phyloP scores from a whole-genome alignment of 768 basidiomycete genomes.

The Cystobasidium onofrii region DNA sequence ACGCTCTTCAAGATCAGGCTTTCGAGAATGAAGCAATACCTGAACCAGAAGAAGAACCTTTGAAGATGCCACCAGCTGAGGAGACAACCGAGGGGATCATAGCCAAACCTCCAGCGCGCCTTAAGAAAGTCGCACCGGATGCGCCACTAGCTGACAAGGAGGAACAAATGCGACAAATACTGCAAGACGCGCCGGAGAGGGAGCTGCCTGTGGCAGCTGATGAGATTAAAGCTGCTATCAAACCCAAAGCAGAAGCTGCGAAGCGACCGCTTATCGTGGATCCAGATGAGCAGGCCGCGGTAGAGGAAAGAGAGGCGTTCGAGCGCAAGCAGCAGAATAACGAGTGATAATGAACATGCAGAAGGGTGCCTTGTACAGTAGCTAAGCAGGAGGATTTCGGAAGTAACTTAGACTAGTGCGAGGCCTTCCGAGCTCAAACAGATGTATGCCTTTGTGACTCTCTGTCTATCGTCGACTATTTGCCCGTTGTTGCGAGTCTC shows the following conservation, averaged over 20 bases:
- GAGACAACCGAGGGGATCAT: not conserved
- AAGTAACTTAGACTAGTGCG: too few species aligned
- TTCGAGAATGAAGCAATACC: not conserved
- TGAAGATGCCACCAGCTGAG: not conserved
- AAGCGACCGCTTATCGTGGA: not conserved
- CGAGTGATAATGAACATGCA: not conserved
- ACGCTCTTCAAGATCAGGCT: not conserved
- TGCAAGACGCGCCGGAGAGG: not conserved
- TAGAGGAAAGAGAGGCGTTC: slow-evolving; percentile 3
- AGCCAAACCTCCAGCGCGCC: not conserved
- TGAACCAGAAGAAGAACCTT: not conserved
- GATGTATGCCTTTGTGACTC: too few species aligned
- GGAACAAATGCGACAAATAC: not conserved
- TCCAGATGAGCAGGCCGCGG: slow-evolving; percentile 18
- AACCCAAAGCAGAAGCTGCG: not conserved
- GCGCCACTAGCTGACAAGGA: not conserved
- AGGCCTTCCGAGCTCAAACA: too few species aligned
- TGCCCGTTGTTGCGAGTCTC: not conserved
- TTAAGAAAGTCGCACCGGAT: not conserved
- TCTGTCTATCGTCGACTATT: not conserved
- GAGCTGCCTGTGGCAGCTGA: not conserved
- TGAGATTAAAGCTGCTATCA: not conserved
- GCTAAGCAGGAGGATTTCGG: not conserved
- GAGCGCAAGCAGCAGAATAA: not conserved
- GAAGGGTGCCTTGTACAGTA: not conserved